Evolutionary conservation across 1,284 basidiomycete species (phyloP), one percentile per base, ranked within the genome.

Genomic region (Schizopora paradoxa): DNA sequence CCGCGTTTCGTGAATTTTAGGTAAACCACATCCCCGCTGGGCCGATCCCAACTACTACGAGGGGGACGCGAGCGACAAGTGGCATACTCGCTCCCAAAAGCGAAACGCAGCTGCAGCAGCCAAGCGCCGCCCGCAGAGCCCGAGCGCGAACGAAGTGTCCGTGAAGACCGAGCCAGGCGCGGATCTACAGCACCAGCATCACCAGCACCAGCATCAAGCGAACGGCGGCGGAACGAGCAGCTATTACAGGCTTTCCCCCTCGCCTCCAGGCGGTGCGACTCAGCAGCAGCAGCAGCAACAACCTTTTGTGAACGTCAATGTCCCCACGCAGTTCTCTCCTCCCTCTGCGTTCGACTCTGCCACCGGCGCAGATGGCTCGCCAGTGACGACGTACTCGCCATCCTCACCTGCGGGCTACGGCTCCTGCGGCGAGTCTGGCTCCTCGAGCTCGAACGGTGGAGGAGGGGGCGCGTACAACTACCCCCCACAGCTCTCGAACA

Each of bases 1-100:
- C 31, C 31, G n/a, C n/a, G 8, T 31, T 14, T 8, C 28, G 14
- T 31, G 14, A 38, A 5, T 38, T 43, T 50, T 57, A 87, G 86
- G 86, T 51, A 89, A 89, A 61, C 86, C 86, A 13, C 83, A 87
- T 58, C 86, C 85, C 44, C 79, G 82, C 34, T 87, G 85, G 85
- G 85, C 86, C 7, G 85, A 86, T 54, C 74, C 72, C 55, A 79
- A 70, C 65, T 84, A 84, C 62, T 77, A 82, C 49, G 82, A 87
- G 53, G 82, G 82, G 18, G 84, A 87, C 61, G 77, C 82, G 2
- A 79, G 77, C 54, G 85, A 87, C 64, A 82, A 85, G 60, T 87
- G 84, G 84, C 84, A 87, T 61, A 86, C 85, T n/a, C 76, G 84
- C 38, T 83, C 84, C 2, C 74, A 79, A n/a, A 83, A 85, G 60